These are phyloP conservation scores for Plasmodium vivax DNA, from an alignment of 169 alveolate genomes.

Conservation along the genomic window DNA sequence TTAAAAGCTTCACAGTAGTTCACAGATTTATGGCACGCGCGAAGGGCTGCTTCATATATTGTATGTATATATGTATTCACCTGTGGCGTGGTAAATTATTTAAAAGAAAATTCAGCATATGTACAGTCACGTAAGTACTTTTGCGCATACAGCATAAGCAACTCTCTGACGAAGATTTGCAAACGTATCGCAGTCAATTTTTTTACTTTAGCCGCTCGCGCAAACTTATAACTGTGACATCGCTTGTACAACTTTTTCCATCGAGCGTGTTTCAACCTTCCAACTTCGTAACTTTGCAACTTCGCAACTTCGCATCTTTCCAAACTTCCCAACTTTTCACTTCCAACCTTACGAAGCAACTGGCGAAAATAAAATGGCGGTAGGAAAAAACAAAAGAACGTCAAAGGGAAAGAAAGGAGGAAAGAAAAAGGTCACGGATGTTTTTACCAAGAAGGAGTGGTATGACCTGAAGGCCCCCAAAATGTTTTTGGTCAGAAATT, in stretches of 20 bases:
- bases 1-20: background rate
- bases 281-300: background rate
- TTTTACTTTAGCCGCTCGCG: background rate
- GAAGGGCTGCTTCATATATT: background rate
- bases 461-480: constrained; percentile 96
- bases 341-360: background rate
- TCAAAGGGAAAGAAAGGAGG: constrained; percentile 98
- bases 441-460: constrained; percentile 97
- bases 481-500: constrained; percentile 93
- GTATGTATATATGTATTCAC: background rate
- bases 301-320: background rate
- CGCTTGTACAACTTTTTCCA: background rate
- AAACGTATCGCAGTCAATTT: background rate
- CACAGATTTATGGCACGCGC: background rate
- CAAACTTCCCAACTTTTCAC: background rate
- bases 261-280: background rate
- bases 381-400: constrained; percentile 96
- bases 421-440: constrained; percentile 97
- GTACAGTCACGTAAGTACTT: background rate
- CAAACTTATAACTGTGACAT: background rate
- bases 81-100: background rate
- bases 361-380: constrained; percentile 90
- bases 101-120: background rate
- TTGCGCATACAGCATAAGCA: background rate
- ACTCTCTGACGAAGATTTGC: background rate